These are phyloP conservation scores for Samsoniella hepiali DNA, from an alignment of 2,329 filamentous ascomycete genomes.

Conservation along the genomic window DNA sequence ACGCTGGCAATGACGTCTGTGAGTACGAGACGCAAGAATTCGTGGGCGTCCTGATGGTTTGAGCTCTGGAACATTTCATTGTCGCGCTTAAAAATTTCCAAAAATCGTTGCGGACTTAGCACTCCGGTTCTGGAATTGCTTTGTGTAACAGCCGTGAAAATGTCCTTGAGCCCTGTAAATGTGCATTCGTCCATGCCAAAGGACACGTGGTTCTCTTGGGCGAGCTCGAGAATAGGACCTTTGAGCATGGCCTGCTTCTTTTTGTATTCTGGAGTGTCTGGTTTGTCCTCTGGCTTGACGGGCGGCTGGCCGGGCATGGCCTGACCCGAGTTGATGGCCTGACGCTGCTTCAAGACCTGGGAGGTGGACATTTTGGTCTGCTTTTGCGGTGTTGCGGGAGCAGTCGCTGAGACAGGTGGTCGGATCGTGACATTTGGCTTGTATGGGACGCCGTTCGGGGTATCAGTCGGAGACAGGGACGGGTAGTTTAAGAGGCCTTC, in stretches of 20 bases:
- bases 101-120: conserved; percentile 84
- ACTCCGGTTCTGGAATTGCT: conserved; percentile 82
- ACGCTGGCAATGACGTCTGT: conserved; percentile 95
- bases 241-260: conserved; percentile 92
- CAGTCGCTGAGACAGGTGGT: conserved; percentile 50
- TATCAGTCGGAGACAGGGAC: conserved; percentile 64
- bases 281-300: conserved; percentile 79
- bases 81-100: conserved; percentile 89
- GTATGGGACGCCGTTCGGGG: conserved; percentile 56
- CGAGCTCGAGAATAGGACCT: conserved; percentile 82
- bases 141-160: conserved; percentile 85
- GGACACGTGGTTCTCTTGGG: conserved; percentile 70
- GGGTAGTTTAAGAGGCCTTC: conserved; percentile 93
- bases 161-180: conserved; percentile 92
- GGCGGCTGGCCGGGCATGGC: conserved; percentile 53
- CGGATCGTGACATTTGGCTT: conserved; percentile 61
- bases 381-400: conserved; percentile 38
- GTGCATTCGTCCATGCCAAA: conserved; percentile 95
- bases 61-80: conserved; percentile 97
- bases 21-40: conserved; percentile 91
- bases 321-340: conserved; percentile 52
- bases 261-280: conserved; percentile 93
- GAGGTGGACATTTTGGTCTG: conserved; percentile 50
- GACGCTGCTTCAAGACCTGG: conserved; percentile 56
- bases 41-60: conserved; percentile 98